Evolutionary conservation across 257 asterid species (phyloP).

Genomic region (Gynochthodes officinalis): DNA sequence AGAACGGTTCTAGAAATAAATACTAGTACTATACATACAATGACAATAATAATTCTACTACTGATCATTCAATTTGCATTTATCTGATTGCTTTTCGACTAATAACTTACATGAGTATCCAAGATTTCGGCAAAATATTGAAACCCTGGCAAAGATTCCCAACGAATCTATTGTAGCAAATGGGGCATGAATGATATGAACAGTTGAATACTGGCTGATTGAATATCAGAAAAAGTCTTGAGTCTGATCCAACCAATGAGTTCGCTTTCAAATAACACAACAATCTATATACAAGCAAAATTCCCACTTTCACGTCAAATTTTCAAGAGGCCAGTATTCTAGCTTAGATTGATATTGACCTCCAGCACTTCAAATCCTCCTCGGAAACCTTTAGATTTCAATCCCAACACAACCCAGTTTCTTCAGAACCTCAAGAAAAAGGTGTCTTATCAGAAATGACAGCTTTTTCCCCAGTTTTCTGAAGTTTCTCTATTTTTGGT

Average conservation of each 20-base stretch:
- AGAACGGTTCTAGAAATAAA: not conserved
- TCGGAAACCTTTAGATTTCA: not conserved
- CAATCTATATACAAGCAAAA: not conserved
- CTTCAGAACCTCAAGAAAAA: not conserved
- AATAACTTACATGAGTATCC: slow-evolving; percentile 28
- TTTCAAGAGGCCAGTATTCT: not conserved
- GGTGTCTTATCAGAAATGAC: not conserved
- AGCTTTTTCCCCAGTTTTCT: not conserved
- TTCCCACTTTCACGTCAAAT: not conserved
- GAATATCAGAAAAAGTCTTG: slow-evolving; percentile 13
- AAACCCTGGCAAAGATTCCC: slow-evolving; percentile 45
- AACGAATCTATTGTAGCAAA: slow-evolving; percentile 28
- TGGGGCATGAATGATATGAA: slow-evolving; percentile 35
- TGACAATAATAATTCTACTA: not conserved
- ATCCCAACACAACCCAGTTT: not conserved
- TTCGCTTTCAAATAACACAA: not conserved
- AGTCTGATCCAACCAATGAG: slow-evolving; percentile 3
- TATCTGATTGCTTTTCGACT: not conserved
- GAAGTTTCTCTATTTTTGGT: not conserved
- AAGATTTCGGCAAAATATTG: slow-evolving; percentile 49
- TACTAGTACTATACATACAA: not conserved
- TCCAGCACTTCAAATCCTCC: not conserved
- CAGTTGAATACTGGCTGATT: slow-evolving; percentile 10
- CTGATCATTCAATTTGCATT: not conserved
- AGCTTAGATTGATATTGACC: not conserved